Evolutionary conservation across 495 filamentous ascomycete species (phyloP), one percentile per base, ranked within the genome.

Genomic region (Aspergillus sclerotiicarbonarius): DNA sequence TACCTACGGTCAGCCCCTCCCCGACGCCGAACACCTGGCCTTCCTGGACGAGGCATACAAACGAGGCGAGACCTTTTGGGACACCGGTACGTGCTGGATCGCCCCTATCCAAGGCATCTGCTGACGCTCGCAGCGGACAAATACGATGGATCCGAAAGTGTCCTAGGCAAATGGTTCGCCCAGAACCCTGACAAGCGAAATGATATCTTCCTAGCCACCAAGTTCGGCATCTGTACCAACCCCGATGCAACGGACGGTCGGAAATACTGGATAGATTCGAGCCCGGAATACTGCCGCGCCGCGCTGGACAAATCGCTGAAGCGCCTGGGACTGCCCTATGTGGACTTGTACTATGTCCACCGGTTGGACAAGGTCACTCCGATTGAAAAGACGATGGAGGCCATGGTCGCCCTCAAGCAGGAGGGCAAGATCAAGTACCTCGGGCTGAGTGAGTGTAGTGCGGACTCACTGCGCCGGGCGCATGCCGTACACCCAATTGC

Each of bases 311-410:
- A 64, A 52, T 82, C 77, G 12, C 65, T 89, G 41, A 66, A 73
- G 47, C 64, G 80, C 0, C 75, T 90, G 3, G 79, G 78, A 0
- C 62, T 80, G 0, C 72, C 79, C 1, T 76, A 41, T 7, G 76
- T 90, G 35, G 86, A 90, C 57, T 65, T 90, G 9, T 87, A 80
- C 59, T 88, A 88, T 58, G 68, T 74, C 32, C 85, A 88, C 44
- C 64, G 66, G 3, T 64, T 74, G 30, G 76, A 75, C 52, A 58
- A 56, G 5, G 62, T 71, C 15, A 79, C 70, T 0, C 87, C 87
- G 0, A 77, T 90, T 25, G 88, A 90, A 69, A 82, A 84, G 67
- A 87, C 84, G 0, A 75, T 90, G 43, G 51, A 73, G 45, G 71
- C 69, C 8, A 71, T 85, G 72, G 75, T 69, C 6, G 69, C 80